These are phyloP conservation scores for Lipomyces mesembrius DNA, from an alignment of 805 yeast species.

Conservation along the genomic window DNA sequence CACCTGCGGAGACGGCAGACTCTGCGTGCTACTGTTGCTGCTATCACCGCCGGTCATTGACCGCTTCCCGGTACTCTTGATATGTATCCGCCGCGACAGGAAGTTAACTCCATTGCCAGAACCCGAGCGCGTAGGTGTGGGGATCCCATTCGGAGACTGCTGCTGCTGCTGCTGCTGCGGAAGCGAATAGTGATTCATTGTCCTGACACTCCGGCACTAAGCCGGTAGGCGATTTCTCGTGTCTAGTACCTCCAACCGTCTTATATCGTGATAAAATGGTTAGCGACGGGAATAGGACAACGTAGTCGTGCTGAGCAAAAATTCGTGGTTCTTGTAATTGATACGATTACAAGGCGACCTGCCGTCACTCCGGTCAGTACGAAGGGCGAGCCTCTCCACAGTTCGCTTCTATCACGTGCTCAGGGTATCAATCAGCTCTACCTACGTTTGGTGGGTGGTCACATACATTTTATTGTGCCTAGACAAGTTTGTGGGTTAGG, in stretches of 20 bases:
- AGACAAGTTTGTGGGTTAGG: no score
- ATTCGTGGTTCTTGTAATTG: background rate
- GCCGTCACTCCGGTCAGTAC: background rate
- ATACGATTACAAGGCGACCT: background rate
- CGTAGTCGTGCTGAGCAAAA: background rate
- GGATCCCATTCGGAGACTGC: conserved; percentile 10
- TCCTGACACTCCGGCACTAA: conserved; percentile 8
- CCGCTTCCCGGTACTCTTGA: conserved; percentile 15
- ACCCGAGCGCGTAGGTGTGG: conserved; percentile 17
- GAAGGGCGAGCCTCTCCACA: no score
- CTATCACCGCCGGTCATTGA: conserved; percentile 5
- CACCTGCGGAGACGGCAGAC: background rate
- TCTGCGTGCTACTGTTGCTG: conserved; percentile 6
- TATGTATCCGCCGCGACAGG: conserved; percentile 18
- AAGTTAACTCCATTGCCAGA: conserved; percentile 19
- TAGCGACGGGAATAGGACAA: background rate
- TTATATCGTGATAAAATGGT: background rate
- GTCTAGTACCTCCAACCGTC: background rate
- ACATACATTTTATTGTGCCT: no score
- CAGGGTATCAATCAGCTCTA: no score
- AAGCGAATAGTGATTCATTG: conserved; percentile 17
- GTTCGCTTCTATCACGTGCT: no score
- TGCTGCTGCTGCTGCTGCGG: conserved; percentile 19
- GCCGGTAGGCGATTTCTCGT: conserved; percentile 8
- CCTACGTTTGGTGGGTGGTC: no score